phyloP scores from a whole-genome alignment of 257 asterid genomes.

The Anisodus acutangulus region DNA sequence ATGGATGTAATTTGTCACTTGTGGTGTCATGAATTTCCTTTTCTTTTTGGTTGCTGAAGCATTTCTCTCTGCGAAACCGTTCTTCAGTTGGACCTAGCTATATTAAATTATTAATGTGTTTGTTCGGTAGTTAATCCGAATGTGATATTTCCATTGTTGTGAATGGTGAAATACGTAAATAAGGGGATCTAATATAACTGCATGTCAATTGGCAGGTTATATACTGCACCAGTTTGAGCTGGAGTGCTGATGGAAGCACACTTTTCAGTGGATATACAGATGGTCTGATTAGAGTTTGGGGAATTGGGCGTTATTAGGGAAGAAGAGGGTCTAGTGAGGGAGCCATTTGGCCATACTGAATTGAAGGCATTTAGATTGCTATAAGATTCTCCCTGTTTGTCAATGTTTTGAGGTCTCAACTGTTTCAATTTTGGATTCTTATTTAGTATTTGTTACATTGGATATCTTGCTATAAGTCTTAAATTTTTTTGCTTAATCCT shows the following conservation, averaged over 20 bases:
- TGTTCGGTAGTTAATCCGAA: background rate
- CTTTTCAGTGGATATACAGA: slow-evolving; percentile 84
- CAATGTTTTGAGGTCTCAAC: slow-evolving; percentile 32
- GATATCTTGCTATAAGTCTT: slow-evolving; percentile 34
- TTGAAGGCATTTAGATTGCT: slow-evolving; percentile 31
- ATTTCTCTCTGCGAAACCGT: background rate
- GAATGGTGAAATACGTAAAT: background rate
- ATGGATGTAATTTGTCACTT: background rate
- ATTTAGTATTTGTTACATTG: slow-evolving; percentile 31
- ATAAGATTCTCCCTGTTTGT: background rate
- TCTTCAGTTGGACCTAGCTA: background rate
- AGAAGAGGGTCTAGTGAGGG: background rate
- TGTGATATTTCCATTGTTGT: background rate
- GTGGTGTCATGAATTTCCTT: background rate
- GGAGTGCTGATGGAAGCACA: slow-evolving; percentile 85
- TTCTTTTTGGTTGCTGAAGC: background rate
- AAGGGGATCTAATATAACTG: background rate
- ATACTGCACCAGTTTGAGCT: slow-evolving; percentile 72
- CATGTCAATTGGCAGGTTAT: slow-evolving; percentile 50
- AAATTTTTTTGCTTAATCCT: slow-evolving; percentile 32
- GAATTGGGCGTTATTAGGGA: slow-evolving; percentile 60
- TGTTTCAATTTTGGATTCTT: slow-evolving; percentile 46
- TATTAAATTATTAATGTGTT: background rate
- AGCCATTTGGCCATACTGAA: slow-evolving; percentile 31
- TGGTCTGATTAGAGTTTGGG: slow-evolving; percentile 78